phyloP scores from a whole-genome alignment of 2,329 filamentous ascomycete species.

The Hysterium pulicare region DNA sequence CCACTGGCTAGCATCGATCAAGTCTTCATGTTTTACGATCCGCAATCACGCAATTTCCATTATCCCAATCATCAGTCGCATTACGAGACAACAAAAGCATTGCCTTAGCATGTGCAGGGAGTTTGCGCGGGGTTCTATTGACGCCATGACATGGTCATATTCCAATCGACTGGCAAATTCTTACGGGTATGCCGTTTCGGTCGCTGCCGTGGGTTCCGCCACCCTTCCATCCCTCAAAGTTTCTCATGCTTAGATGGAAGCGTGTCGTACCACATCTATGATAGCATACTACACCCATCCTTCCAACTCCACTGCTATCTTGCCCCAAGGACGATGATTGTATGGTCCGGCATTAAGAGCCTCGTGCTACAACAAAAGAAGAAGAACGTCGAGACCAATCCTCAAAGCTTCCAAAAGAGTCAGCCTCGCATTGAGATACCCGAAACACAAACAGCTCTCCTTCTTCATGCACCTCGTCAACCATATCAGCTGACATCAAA shows the following conservation, averaged over 20 bases:
- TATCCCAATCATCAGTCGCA: not conserved
- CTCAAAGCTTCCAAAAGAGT: not conserved
- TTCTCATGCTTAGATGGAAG: too few relatives aligned
- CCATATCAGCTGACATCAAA: slow-evolving; percentile 47
- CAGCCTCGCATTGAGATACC: slow-evolving; percentile 7
- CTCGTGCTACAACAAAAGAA: not conserved
- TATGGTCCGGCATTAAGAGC: not conserved
- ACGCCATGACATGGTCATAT: not conserved
- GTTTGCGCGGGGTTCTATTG: not conserved
- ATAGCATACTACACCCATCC: too few relatives aligned
- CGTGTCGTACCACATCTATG: too few relatives aligned
- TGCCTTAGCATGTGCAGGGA: not conserved
- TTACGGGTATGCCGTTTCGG: not conserved
- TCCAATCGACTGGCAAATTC: not conserved
- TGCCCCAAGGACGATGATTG: not conserved
- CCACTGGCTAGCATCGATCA: not conserved
- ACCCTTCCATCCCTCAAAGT: too few relatives aligned
- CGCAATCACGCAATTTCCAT: not conserved
- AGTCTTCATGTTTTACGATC: not conserved
- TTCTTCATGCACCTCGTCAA: slow-evolving; percentile 51
- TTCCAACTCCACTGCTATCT: not conserved
- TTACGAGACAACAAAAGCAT: not conserved
- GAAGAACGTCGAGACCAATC: not conserved
- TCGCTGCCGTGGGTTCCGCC: not conserved
- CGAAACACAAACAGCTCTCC: slow-evolving; percentile 45